Evolutionary conservation across 2,329 filamentous ascomycete species (phyloP).

Genomic region (Fusarium longipes): DNA sequence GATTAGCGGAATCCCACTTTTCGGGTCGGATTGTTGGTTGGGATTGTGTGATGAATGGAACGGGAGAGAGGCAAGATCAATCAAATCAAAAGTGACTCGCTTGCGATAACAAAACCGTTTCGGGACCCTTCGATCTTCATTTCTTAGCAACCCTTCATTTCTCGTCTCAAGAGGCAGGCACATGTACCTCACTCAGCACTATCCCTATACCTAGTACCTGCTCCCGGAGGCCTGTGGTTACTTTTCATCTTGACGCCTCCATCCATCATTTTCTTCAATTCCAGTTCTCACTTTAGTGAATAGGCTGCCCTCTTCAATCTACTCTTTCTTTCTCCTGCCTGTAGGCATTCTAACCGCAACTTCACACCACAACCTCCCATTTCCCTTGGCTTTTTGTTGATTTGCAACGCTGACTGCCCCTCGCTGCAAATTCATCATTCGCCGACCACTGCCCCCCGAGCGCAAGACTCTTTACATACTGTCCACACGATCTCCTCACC

Average conservation of each 20-base stretch:
- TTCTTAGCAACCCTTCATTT: slow-evolving; percentile 24
- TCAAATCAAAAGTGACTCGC: slow-evolving; percentile 21
- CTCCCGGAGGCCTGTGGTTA: background rate
- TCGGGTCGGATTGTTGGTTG: slow-evolving; percentile 18
- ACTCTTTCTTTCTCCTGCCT: background rate
- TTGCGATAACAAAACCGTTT: slow-evolving; percentile 39
- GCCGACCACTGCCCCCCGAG: slow-evolving; percentile 13
- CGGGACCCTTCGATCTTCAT: slow-evolving; percentile 28
- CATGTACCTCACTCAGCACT: background rate
- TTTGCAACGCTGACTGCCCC: slow-evolving; percentile 22
- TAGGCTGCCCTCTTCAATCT: background rate
- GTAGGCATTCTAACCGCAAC: slow-evolving; percentile 24
- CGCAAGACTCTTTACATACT: slow-evolving; percentile 15
- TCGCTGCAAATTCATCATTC: slow-evolving; percentile 20
- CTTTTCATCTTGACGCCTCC: slow-evolving; percentile 16
- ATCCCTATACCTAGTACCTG: background rate
- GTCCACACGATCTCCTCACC: background rate
- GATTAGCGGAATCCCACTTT: slow-evolving; percentile 37
- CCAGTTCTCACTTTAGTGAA: slow-evolving; percentile 10
- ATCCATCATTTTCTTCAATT: slow-evolving; percentile 27
- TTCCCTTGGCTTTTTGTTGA: slow-evolving; percentile 15
- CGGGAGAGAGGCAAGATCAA: slow-evolving; percentile 33
- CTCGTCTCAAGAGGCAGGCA: slow-evolving; percentile 10
- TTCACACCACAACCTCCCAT: slow-evolving; percentile 11
- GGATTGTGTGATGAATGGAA: slow-evolving; percentile 25